Evolutionary conservation across 805 yeast genomes (phyloP), one percentile per base, ranked within the genome.

Genomic region (Wickerhamiella vanderwaltii): DNA sequence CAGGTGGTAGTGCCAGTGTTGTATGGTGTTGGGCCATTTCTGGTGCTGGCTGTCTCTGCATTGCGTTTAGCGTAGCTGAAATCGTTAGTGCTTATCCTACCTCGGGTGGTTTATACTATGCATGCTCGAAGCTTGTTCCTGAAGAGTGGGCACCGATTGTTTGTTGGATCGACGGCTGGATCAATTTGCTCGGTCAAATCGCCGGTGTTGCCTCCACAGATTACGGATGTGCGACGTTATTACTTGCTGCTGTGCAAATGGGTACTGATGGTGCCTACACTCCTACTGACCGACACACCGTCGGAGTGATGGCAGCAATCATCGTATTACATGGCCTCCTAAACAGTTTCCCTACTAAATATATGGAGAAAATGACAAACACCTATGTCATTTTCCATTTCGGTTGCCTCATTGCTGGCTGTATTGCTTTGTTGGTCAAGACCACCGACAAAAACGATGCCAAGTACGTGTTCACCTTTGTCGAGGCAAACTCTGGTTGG

Each of bases 101-200:
- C 1, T 72, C 81, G 17, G 87, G 87, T 40, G 87, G 87, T 9
- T 61, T 79, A 30, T 80, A 77, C 55, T 75, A 77, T 50, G 81
- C 84, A 22, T 53, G 57, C 42, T 43, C 53, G 16, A 45, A 43
- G 34, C 46, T 53, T 5, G 47, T 51, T 30, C 55, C 57, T 9
- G 33, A 35, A 15, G 63, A 66, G 29, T 60, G 69, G 52, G 73
- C 71, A 7, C 74, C 78, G 1, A 46, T 71, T 11, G 57, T 71
- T 42, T 72, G 74, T 57, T 63, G 77, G 63, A 65, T 73, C 37
- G 79, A 67, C 45, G 72, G 72, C 22, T 67, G 77, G 57, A 60
- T 73, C 45, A 69, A 72, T 39, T 59, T 44, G 65, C 54, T 43
- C n/a, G 55, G 56, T 22, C 61, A 57, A 46, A 49, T 58, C 42